Conservation (phyloP, 768 basidiomycete species). For the Phlegmacium glaucopus region DNA sequence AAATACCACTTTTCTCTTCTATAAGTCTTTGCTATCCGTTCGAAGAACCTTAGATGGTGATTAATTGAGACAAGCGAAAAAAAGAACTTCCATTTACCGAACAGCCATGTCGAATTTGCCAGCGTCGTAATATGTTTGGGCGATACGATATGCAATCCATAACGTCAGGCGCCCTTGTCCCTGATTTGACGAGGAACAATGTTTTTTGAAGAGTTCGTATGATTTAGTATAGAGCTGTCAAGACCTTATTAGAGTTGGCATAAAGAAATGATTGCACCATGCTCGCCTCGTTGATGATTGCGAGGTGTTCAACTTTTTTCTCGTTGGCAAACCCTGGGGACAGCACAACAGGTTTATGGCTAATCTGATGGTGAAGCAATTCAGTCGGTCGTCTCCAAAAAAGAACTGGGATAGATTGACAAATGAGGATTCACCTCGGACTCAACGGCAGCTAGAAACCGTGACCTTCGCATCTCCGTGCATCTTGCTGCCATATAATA, state of each 20-base stretch:
- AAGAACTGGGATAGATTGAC: neutral
- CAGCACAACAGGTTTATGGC: constrained; percentile 29
- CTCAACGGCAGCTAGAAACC: constrained; percentile 59
- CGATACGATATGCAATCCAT: constrained; percentile 91
- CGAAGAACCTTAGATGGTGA: constrained; percentile 72
- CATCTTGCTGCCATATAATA: constrained; percentile 88
- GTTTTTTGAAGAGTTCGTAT: constrained; percentile 90
- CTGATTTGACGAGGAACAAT: constrained; percentile 41
- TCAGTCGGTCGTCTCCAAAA: neutral
- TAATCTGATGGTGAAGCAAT: constrained; percentile 13
- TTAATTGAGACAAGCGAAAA: neutral
- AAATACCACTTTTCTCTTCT: constrained; percentile 79
- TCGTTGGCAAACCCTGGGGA: constrained; percentile 85
- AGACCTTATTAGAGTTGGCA: constrained; percentile 2
- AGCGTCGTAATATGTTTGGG: constrained; percentile 76
- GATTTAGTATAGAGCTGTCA: constrained; percentile 86
- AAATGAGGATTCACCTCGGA: constrained; percentile 43
- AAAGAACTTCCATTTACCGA: constrained; percentile 46
- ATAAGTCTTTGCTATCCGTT: constrained; percentile 87
- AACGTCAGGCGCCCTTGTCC: constrained; percentile 80
- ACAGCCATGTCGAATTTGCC: constrained; percentile 87
- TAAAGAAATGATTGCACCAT: neutral
- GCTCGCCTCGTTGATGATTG: constrained; percentile 76
- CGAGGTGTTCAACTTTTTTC: constrained; percentile 87
- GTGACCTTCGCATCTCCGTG: constrained; percentile 69